Evolutionary conservation across 2,329 filamentous ascomycete species (phyloP).

Genomic region (Microascus cirrosus): DNA sequence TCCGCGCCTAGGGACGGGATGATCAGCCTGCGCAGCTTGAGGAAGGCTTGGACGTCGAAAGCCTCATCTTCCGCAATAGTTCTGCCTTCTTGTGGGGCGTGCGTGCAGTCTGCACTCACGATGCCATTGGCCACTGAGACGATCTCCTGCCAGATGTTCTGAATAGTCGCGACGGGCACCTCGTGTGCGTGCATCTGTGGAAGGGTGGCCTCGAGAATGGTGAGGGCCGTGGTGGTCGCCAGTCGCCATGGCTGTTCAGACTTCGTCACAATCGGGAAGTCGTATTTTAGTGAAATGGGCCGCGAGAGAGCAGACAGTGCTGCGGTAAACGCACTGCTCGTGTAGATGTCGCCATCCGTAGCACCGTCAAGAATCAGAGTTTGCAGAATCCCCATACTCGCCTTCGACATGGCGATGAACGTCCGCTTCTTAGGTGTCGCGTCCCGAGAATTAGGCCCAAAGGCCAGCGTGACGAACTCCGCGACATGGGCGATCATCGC

Average conservation of each 20-base stretch:
- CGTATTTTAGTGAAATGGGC: slow-evolving; percentile 71
- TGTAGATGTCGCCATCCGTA: slow-evolving; percentile 55
- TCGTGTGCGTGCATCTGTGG: slow-evolving; percentile 40
- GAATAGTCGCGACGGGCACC: slow-evolving; percentile 32
- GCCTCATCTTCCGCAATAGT: slow-evolving; percentile 55
- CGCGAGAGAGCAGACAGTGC: slow-evolving; percentile 56
- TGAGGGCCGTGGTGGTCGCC: slow-evolving; percentile 60
- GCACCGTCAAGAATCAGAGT: slow-evolving; percentile 48
- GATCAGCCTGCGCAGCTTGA: slow-evolving; percentile 56
- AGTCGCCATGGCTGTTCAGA: slow-evolving; percentile 66
- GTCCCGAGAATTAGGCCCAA: slow-evolving; percentile 26
- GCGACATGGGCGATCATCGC: slow-evolving; percentile 60
- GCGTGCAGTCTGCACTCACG: slow-evolving; percentile 49
- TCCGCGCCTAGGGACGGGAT: slow-evolving; percentile 60
- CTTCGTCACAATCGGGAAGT: slow-evolving; percentile 61
- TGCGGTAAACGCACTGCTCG: slow-evolving; percentile 51
- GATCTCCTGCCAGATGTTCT: slow-evolving; percentile 60
- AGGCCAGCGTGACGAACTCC: slow-evolving; percentile 61
- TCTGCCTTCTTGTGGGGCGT: slow-evolving; percentile 25
- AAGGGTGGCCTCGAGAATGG: slow-evolving; percentile 56
- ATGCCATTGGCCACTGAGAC: slow-evolving; percentile 58
- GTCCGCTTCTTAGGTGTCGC: slow-evolving; percentile 48
- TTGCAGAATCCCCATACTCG: slow-evolving; percentile 61
- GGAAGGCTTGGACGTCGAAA: slow-evolving; percentile 72
- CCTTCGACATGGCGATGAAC: slow-evolving; percentile 82